Conservation (phyloP, 208 protist genomes). For the Crithidia expoeki region DNA sequence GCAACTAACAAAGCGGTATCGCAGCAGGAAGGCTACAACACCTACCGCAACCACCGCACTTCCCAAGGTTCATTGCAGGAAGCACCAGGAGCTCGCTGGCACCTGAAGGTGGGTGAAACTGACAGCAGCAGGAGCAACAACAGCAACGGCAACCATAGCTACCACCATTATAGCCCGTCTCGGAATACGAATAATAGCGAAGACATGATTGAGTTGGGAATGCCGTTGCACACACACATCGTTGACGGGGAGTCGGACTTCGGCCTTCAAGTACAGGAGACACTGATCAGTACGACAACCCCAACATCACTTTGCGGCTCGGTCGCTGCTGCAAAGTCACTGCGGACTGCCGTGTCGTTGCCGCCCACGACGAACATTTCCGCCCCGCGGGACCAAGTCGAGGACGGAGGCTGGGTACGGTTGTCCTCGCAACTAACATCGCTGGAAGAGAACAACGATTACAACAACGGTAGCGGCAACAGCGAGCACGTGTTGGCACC, state of each 20-base stretch:
- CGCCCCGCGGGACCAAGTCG: not conserved
- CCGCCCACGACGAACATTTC: not conserved
- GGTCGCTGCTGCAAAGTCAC: not conserved
- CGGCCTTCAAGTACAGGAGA: constrained; percentile 9
- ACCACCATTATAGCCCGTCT: not conserved
- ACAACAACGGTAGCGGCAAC: not conserved
- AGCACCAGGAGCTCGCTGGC: not conserved
- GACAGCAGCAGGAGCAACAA: constrained; percentile 2
- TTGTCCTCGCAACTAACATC: constrained; percentile 3
- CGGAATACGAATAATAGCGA: not conserved
- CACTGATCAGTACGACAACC: constrained; percentile 2
- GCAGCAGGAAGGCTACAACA: not conserved
- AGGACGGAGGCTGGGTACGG: not conserved
- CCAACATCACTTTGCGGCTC: constrained; percentile 5
- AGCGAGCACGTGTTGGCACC: not conserved
- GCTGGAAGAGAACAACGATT: not conserved
- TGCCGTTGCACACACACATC: constrained; percentile 9
- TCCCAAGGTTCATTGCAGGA: not conserved
- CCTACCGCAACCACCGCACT: not conserved
- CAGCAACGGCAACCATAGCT: not conserved
- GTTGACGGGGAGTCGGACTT: constrained; percentile 3
- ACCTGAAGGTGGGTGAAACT: not conserved
- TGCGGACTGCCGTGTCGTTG: not conserved
- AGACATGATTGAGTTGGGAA: not conserved
- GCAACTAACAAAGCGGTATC: constrained; percentile 2